Evolutionary conservation across 164 flowering plant species (phyloP).

Genomic region (Magnolia changhungtana): DNA sequence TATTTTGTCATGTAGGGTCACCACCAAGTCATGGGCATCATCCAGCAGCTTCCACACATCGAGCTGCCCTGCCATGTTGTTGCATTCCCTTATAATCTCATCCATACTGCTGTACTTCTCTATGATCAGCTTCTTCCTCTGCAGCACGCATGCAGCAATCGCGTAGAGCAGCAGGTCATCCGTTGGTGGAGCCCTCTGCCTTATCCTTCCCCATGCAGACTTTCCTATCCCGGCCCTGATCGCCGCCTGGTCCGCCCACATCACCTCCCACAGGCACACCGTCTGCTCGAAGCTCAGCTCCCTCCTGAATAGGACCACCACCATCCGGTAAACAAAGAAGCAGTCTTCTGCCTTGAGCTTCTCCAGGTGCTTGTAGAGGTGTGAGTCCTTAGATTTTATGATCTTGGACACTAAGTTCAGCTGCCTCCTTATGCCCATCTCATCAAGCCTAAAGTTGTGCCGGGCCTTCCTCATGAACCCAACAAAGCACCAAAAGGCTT

Average conservation of each 20-base stretch:
- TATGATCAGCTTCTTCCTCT: constrained; percentile 80
- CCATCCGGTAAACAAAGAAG: constrained; percentile 96
- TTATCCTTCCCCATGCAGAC: constrained; percentile 83
- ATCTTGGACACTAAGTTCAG: constrained; percentile 78
- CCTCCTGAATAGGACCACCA: constrained; percentile 89
- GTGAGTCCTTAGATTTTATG: constrained; percentile 81
- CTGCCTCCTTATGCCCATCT: constrained; percentile 82
- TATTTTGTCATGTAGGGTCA: constrained; percentile 76
- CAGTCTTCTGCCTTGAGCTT: constrained; percentile 90
- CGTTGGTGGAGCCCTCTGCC: constrained; percentile 86
- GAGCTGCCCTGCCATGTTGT: constrained; percentile 86
- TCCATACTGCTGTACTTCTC: constrained; percentile 92
- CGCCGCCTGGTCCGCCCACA: constrained; percentile 99
- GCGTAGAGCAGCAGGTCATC: constrained; percentile 89
- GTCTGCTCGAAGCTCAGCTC: constrained; percentile 87
- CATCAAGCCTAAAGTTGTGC: constrained; percentile 91
- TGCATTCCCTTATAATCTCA: constrained; percentile 88
- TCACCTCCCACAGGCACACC: constrained; percentile 88
- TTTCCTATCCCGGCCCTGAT: constrained; percentile 79
- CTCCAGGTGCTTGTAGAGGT: constrained; percentile 81
- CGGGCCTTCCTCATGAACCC: constrained; percentile 94
- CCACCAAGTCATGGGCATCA: constrained; percentile 88
- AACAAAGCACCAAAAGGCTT: constrained; percentile 97
- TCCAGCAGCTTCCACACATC: constrained; percentile 95
- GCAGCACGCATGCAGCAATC: constrained; percentile 85